These are phyloP conservation scores for Catharanthus roseus DNA, from an alignment of 257 asterid genomes.

Conservation along the genomic window DNA sequence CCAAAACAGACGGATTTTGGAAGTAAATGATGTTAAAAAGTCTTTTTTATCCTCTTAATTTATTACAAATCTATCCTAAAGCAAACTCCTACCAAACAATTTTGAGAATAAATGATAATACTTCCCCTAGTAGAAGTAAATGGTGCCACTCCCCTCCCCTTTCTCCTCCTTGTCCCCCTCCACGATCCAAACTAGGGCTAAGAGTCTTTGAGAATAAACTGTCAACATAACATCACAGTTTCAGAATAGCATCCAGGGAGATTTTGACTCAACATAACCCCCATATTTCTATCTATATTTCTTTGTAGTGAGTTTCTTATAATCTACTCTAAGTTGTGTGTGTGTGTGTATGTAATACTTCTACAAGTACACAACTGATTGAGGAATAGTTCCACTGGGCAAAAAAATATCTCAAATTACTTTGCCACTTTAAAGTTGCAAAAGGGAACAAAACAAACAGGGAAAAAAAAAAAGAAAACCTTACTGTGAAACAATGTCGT, in stretches of 20 bases:
- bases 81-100: no score
- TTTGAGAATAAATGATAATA: no score
- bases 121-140: no score
- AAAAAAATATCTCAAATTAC: not conserved
- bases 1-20: no score
- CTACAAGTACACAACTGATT: not conserved
- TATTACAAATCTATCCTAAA: no score
- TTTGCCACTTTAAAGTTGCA: not conserved
- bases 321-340: no score
- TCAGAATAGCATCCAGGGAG: not conserved
- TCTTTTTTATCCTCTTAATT: no score
- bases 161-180: no score
- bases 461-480: not conserved
- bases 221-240: not conserved
- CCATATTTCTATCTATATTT: not conserved
- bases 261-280: not conserved
- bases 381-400: not conserved
- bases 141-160: no score
- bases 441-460: not conserved
- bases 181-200: no score
- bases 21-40: no score
- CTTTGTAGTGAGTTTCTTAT: not conserved
- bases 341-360: no score
- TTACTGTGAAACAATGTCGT: slow-evolving; percentile 70
- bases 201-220: not conserved